phyloP scores from a whole-genome alignment of 2,329 filamentous ascomycete genomes.

The Aureobasidium sp. region DNA sequence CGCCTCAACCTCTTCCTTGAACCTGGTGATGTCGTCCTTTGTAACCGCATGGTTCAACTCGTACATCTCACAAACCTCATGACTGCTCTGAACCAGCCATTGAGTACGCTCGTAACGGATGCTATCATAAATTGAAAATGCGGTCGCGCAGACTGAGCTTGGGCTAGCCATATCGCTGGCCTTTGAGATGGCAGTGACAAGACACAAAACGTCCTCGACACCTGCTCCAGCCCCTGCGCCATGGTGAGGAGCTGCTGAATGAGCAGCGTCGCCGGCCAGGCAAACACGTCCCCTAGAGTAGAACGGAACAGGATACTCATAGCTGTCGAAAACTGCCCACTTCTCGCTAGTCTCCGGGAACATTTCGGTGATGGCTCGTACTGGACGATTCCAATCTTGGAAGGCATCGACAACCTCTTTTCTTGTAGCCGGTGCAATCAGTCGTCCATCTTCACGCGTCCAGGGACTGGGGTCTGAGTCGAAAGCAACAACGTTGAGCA shows the following conservation, averaged over 20 bases:
- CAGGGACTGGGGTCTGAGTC: conserved; percentile 28
- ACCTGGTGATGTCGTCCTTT: conserved; percentile 21
- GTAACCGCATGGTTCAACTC: conserved; percentile 29
- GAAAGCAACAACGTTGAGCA: conserved; percentile 52
- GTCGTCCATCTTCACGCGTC: conserved; percentile 37
- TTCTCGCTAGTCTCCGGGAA: conserved; percentile 42
- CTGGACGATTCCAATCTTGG: conserved; percentile 35
- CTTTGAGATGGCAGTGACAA: conserved; percentile 20
- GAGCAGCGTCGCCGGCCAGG: conserved; percentile 51
- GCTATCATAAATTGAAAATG: conserved; percentile 34
- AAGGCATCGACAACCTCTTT: conserved; percentile 38
- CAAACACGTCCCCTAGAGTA: conserved; percentile 34
- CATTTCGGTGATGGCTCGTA: conserved; percentile 34
- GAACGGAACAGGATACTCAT: conserved; percentile 34
- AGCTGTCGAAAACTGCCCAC: conserved; percentile 44
- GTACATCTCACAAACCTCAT: conserved; percentile 29
- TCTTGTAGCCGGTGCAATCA: conserved; percentile 33
- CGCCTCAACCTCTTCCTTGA: conserved; percentile 25
- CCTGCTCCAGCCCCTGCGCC: conserved; percentile 52
- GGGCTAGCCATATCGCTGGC: not conserved
- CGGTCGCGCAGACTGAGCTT: conserved; percentile 25
- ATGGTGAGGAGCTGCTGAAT: conserved; percentile 49
- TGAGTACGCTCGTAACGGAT: conserved; percentile 35
- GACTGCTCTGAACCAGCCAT: conserved; percentile 34
- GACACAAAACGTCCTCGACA: conserved; percentile 47